A percentile compares a stretch with the other conserved stretches of the same genome.
Conservation (phyloP, 2,329 filamentous ascomycete genomes). For the Aspergillus fumigatus region DNA sequence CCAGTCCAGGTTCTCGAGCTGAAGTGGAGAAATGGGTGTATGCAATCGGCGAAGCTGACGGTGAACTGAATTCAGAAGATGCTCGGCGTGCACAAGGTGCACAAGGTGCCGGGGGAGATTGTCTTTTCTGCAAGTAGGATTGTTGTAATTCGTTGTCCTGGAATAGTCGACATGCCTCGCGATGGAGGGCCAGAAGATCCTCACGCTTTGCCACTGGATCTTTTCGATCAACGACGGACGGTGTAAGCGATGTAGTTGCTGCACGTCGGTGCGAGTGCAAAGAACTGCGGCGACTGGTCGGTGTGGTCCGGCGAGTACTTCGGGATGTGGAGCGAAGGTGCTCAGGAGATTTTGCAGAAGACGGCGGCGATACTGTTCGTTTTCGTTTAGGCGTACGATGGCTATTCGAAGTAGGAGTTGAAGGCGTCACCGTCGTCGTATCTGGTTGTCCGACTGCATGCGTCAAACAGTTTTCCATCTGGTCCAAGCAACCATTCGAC, state of each 20-base stretch:
- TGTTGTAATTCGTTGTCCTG: conserved; percentile 18
- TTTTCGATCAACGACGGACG: conserved; percentile 15
- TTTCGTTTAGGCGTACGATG: conserved; percentile 15
- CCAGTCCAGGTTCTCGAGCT: conserved; percentile 2
- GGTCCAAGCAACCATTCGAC: conserved; percentile 1
- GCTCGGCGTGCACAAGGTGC: conserved; percentile 3
- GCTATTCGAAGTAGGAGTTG: neutral
- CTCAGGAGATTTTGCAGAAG: conserved; percentile 22
- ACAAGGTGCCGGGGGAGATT: conserved; percentile 4
- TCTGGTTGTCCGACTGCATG: neutral
- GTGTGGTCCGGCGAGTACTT: conserved; percentile 27
- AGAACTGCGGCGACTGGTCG: conserved; percentile 25
- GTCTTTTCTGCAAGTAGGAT: conserved; percentile 1
- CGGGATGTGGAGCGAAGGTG: conserved; percentile 32
- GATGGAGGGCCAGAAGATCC: conserved; percentile 35
- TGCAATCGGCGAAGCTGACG: conserved; percentile 11
- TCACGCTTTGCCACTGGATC: conserved; percentile 26
- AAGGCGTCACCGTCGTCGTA: neutral
- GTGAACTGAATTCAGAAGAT: conserved; percentile 12
- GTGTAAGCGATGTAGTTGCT: conserved; percentile 22
- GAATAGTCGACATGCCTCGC: conserved; percentile 40
- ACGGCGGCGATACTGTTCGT: conserved; percentile 26
- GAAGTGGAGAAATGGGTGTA: conserved; percentile 5
- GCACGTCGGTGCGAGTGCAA: conserved; percentile 26
- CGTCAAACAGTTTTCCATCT: conserved; percentile 1